Conservation (phyloP, 202 grass and related monocot species). For the Panicum virgatum region DNA sequence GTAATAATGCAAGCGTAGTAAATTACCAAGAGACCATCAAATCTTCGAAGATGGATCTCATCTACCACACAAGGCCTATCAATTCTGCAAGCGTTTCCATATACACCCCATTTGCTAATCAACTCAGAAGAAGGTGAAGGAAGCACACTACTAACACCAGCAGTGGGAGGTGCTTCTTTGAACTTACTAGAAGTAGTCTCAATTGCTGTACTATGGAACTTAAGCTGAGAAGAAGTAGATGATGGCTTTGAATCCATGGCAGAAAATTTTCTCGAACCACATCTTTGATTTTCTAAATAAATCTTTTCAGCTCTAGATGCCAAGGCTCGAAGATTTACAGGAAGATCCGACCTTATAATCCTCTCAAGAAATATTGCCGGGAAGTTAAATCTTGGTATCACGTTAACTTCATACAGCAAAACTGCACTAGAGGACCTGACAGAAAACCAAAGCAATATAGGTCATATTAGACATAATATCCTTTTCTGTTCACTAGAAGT, state of each 20-base stretch:
- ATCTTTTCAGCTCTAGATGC: conserved; percentile 73
- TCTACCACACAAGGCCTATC: conserved; percentile 85
- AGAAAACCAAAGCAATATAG: conserved; percentile 23
- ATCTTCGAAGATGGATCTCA: conserved; percentile 95
- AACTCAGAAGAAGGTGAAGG: conserved; percentile 51
- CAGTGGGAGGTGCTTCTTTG: conserved; percentile 38
- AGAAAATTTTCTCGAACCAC: conserved; percentile 42
- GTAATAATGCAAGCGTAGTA: conserved; percentile 31
- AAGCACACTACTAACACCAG: conserved; percentile 40
- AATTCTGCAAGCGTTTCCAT: conserved; percentile 88
- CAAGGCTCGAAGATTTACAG: conserved; percentile 82
- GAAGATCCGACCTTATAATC: conserved; percentile 92
- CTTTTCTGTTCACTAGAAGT: no score
- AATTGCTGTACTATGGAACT: conserved; percentile 27
- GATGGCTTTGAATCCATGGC: conserved; percentile 35
- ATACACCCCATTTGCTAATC: conserved; percentile 83
- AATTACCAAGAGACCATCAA: conserved; percentile 92
- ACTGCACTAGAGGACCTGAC: conserved; percentile 63
- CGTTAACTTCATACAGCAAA: conserved; percentile 87
- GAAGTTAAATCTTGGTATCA: conserved; percentile 92
- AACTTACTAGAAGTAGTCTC: conserved; percentile 48
- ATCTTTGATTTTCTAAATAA: conserved; percentile 57
- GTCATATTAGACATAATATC: neutral
- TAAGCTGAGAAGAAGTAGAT: conserved; percentile 34
- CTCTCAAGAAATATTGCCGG: conserved; percentile 95